Percentiles rank a stretch among this genome's conserved stretches.
Evolutionary conservation across 352 stramenopile species (phyloP).

Genomic region (Phytophthora pinifolia): DNA sequence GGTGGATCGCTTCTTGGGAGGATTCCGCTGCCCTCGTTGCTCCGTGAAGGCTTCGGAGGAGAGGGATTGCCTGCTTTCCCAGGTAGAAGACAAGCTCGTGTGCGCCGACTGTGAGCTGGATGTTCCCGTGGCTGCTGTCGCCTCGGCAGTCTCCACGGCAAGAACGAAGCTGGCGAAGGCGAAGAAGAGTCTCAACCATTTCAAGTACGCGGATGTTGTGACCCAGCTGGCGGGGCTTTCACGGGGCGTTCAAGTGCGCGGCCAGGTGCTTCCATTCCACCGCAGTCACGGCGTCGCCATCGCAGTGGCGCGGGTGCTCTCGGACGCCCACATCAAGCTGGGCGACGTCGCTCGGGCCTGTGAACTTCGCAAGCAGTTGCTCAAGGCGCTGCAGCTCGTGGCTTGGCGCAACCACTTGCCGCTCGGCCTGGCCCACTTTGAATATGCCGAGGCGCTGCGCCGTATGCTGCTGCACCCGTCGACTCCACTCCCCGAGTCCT

Average conservation of each 20-base stretch:
- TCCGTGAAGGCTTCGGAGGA: conserved; percentile 9
- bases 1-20: conserved; percentile 39
- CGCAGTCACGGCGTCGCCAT: conserved; percentile 36
- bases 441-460: conserved; percentile 35
- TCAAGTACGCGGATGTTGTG: conserved; percentile 34
- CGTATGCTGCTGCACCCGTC: conserved; percentile 28
- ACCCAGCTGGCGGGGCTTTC: conserved; percentile 18
- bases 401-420: conserved; percentile 32
- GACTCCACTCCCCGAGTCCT: conserved; percentile 13
- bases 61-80: conserved; percentile 23
- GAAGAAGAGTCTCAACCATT: conserved; percentile 31
- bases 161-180: conserved; percentile 25
- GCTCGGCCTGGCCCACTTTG: conserved; percentile 42
- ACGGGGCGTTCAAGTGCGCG: conserved; percentile 28
- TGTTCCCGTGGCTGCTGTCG: conserved; percentile 14
- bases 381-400: conserved; percentile 32
- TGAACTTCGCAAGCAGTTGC: conserved; percentile 24
- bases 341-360: conserved; percentile 37
- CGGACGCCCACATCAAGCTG: conserved; percentile 43
- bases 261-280: conserved; percentile 32
- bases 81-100: conserved; percentile 26
- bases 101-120: conserved; percentile 30
- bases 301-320: conserved; percentile 27
- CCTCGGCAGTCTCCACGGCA: conserved; percentile 6
- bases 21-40: conserved; percentile 36